Percentiles rank a stretch among this genome's conserved stretches.
Conservation (phyloP, 2,329 filamentous ascomycete species). For the Epichloe coenophiala region DNA sequence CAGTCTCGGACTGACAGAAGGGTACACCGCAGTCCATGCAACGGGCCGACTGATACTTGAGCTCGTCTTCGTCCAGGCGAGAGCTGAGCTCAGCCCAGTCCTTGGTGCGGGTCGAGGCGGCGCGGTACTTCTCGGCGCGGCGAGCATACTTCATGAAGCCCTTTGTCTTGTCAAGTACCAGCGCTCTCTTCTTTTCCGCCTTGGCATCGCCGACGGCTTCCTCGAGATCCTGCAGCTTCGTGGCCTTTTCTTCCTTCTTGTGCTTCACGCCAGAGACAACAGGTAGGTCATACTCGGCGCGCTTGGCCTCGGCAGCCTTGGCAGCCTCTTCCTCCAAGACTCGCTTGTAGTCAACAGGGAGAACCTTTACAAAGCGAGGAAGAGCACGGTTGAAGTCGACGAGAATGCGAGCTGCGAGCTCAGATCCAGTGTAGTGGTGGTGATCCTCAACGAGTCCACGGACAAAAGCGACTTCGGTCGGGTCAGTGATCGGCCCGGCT, state of each 20-base stretch:
- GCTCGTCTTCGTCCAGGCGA: slow-evolving; percentile 81
- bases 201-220: slow-evolving; percentile 77
- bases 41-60: slow-evolving; percentile 91
- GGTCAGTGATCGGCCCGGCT: slow-evolving; percentile 69
- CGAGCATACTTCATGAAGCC: slow-evolving; percentile 97
- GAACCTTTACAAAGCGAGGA: slow-evolving; percentile 80
- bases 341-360: slow-evolving; percentile 93
- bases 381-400: slow-evolving; percentile 92
- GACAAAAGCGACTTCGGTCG: slow-evolving; percentile 76
- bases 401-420: slow-evolving; percentile 81
- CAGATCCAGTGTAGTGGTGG: slow-evolving; percentile 94
- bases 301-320: slow-evolving; percentile 75
- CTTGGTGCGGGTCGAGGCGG: slow-evolving; percentile 67
- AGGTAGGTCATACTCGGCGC: slow-evolving; percentile 69
- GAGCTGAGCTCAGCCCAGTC: slow-evolving; percentile 88
- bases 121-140: slow-evolving; percentile 84
- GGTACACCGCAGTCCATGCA: slow-evolving; percentile 99
- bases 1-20: slow-evolving; percentile 93
- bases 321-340: slow-evolving; percentile 74
- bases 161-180: slow-evolving; percentile 93
- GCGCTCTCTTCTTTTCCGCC: slow-evolving; percentile 76
- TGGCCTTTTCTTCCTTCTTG: slow-evolving; percentile 53
- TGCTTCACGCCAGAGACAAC: slow-evolving; percentile 53
- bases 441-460: slow-evolving; percentile 91
- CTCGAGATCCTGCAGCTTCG: slow-evolving; percentile 71